Conservation (phyloP, 805 yeast genomes). For the Monosporozyma yasuniensis region DNA sequence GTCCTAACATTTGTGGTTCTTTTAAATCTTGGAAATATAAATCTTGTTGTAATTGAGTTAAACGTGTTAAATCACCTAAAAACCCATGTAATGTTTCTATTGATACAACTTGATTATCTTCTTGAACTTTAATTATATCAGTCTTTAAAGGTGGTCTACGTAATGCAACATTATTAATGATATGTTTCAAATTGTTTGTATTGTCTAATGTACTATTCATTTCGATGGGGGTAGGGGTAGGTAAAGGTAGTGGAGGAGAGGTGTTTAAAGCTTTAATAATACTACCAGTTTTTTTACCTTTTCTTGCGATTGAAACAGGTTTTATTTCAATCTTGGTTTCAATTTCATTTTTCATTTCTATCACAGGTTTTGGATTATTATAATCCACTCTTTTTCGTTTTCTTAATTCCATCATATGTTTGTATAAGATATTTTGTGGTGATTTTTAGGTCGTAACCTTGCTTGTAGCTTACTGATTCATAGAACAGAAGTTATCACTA, state of each 20-base stretch:
- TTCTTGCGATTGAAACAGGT: not conserved
- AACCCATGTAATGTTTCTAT: not conserved
- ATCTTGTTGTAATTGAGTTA: slow-evolving; percentile 11
- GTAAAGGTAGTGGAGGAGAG: not conserved
- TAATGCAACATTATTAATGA: not conserved
- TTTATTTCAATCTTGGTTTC: not conserved
- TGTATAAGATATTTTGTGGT: not conserved
- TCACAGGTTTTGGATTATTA: not conserved
- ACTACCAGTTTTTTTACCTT: not conserved
- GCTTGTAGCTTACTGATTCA: not conserved
- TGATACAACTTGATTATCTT: not conserved
- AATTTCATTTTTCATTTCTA: not conserved
- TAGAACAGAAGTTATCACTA: no score
- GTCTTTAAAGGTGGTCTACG: slow-evolving; percentile 3
- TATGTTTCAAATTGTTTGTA: not conserved
- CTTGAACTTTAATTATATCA: not conserved
- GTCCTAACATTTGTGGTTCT: slow-evolving; percentile 14
- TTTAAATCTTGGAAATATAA: slow-evolving; percentile 13
- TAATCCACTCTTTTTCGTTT: slow-evolving; percentile 12
- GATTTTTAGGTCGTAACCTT: not conserved
- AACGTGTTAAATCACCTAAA: slow-evolving; percentile 4
- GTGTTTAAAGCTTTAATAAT: no score
- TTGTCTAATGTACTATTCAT: not conserved
- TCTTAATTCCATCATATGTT: slow-evolving; percentile 4
- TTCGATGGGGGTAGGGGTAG: not conserved